Percentiles rank a stretch among this genome's conserved stretches.
These are phyloP conservation scores for Penicillium sp. DNA, from an alignment of 2,329 filamentous ascomycete genomes.

Conservation along the genomic window DNA sequence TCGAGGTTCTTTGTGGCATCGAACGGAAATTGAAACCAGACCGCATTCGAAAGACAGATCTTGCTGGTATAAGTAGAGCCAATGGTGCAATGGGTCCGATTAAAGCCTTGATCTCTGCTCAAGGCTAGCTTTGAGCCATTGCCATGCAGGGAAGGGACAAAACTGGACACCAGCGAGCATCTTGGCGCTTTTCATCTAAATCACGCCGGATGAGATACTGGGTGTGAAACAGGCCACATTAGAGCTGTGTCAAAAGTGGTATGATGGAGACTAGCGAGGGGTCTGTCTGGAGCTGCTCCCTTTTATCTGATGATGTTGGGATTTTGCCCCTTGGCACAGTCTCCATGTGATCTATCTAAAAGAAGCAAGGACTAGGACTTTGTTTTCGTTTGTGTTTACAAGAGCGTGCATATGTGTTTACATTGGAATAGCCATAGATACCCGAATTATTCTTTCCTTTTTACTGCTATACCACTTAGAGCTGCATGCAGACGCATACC, in stretches of 20 bases:
- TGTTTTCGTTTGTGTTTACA: not conserved
- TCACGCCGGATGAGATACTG: not conserved
- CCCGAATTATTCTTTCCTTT: conserved; percentile 1
- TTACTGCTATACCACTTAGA: not conserved
- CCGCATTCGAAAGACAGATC: not conserved
- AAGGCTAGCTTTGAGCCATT: not conserved
- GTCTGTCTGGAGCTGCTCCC: not conserved
- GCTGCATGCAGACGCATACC: not conserved
- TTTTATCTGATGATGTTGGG: not conserved
- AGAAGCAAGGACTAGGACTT: not conserved
- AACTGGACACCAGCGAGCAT: not conserved
- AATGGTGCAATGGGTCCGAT: too few species aligned
- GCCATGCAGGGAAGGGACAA: not conserved
- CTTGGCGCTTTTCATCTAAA: not conserved
- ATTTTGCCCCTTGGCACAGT: not conserved
- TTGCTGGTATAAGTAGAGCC: not conserved
- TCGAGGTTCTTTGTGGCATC: not conserved
- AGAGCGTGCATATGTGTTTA: conserved; percentile 2
- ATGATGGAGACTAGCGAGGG: not conserved
- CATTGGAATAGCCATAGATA: conserved; percentile 5
- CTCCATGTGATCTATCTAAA: not conserved
- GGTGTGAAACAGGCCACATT: not conserved
- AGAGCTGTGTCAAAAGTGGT: not conserved
- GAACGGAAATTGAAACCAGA: not conserved
- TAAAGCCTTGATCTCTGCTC: not conserved